Base-by-base conservation (phyloP, 352 stramenopile genomes). In the Elongisporangium anandrum region DNA sequence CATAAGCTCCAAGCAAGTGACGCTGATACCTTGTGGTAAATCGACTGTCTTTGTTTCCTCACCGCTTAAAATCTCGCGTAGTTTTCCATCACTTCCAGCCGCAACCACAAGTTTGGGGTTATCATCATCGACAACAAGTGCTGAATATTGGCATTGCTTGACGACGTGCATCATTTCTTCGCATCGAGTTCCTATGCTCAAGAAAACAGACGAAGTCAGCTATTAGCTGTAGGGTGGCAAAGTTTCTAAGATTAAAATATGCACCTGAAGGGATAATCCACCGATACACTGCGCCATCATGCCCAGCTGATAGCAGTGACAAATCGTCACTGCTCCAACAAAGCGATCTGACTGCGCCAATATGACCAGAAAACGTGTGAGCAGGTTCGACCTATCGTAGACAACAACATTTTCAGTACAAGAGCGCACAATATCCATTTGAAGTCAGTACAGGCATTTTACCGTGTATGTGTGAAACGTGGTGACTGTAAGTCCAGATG, bases 201-300 rank as follows among this genome's bases (percentile, higher is more conserved):
- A 24, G 5, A n/a, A n/a, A n/a, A n/a, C n/a, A 58, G 17, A 5
- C 13, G n/a, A 16, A 39, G 53, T 24, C 21, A 50, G 21, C 13
- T n/a, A 48, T 50, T 19, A 50, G 51, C 17, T 9, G 17, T 21
- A 6, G 23, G 12, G 13, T 23, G n/a, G 5, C 19, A 21, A 10
- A 45, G 53, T 45, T 17, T 45, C 10, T 4, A 45, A 45, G 34
- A 3, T 45, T 5, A 45, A 45, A 1, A 1, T n/a, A n/a, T n/a
- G n/a, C n/a, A 69, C 52, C 69, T 65, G 56, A 76, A 20, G 49
- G 72, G 16, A 83, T 73, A 53, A 75, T 77, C 88, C 88, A 96
- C 38, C 83, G 81, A 41, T 94, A 96, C 2, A 96, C 71, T 2
- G 85, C 81, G 6, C 88, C 87, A 45, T 96, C 88, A 38, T 90